Base-by-base conservation (phyloP, 2,329 filamentous ascomycete species). In the Alternaria ventricosa region DNA sequence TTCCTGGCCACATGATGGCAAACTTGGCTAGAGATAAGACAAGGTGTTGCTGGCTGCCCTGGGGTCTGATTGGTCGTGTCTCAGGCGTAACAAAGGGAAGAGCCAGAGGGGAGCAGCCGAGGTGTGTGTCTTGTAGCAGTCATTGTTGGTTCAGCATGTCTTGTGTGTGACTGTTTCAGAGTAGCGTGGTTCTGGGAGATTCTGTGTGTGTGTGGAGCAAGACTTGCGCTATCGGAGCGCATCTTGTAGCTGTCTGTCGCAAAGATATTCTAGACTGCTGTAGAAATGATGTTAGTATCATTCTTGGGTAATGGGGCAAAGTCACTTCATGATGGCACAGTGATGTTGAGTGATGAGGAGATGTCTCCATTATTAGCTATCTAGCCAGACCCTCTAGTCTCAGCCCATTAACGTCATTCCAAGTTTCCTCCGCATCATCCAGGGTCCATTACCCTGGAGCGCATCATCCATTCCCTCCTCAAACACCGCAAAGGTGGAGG, bases 1-100 rank as follows among this genome's bases (percentile, higher is more conserved):
- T 59, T 56, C 65, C 64, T 64, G 68, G 61, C 63, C 64, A 70
- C 66, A 65, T 69, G 68, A 70, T 62, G 57, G n/a, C 28, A 15
- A 46, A 46, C 60, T 50, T 57, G 50, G 49, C 49, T 50, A 22
- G 58, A 58, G 49, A 64, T 57, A 57, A 53, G 62, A 54, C 50
- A 28, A 60, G 51, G 53, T 53, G 50, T 58, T 53, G 49, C 30
- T 36, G 30, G 18, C 20, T 53, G 49, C 25, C 43, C 22, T 43
- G 33, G n/a, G 15, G 27, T 46, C 20, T 44, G 33, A 61, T 61
- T 64, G 54, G 62, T 23, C 54, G 57, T 60, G 55, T 57, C 49
- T 67, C 43, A 51, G 61, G 59, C 62, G 47, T 28, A 63, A 61
- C 60, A 62, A 59, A 62, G 47, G 60, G 50, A 58, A 28, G 43